A percentile compares a stretch with the other conserved stretches of the same genome.
These are phyloP conservation scores for Porpolomopsis calyptriformis DNA, from an alignment of 768 basidiomycete genomes.

Conservation along the genomic window DNA sequence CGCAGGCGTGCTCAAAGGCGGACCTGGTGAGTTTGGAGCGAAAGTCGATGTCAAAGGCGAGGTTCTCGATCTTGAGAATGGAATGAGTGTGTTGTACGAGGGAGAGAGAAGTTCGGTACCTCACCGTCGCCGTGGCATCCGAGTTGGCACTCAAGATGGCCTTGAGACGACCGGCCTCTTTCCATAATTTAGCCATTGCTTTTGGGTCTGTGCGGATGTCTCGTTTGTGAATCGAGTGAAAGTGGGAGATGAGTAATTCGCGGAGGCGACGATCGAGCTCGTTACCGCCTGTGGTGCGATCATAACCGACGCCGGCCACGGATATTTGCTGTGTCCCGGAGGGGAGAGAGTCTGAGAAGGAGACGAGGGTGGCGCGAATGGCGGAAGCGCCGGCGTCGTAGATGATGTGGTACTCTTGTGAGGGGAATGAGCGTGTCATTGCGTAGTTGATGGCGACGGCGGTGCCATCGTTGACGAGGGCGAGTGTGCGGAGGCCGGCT, in stretches of 20 bases:
- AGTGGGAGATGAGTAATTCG: slow-evolving; percentile 66
- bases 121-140: slow-evolving; percentile 63
- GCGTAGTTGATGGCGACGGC: slow-evolving; percentile 97
- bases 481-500: slow-evolving; percentile 72
- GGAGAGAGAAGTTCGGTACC: slow-evolving; percentile 14
- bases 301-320: slow-evolving; percentile 75
- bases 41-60: slow-evolving; percentile 88
- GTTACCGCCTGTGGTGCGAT: slow-evolving; percentile 66
- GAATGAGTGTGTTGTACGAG: slow-evolving; percentile 4
- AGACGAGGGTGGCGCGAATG: slow-evolving; percentile 66
- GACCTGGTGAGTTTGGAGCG: slow-evolving; percentile 64
- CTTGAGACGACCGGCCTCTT: slow-evolving; percentile 88
- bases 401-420: slow-evolving; percentile 76
- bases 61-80: slow-evolving; percentile 60
- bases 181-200: slow-evolving; percentile 89
- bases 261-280: slow-evolving; percentile 76
- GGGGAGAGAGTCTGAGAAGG: slow-evolving; percentile 44
- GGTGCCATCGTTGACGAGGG: slow-evolving; percentile 85
- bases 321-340: slow-evolving; percentile 53
- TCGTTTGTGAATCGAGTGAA: slow-evolving; percentile 59
- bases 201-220: slow-evolving; percentile 64
- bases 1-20: slow-evolving; percentile 67
- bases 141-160: slow-evolving; percentile 86
- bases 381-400: slow-evolving; percentile 90
- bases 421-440: slow-evolving; percentile 83